phyloP scores from a whole-genome alignment of 2,329 filamentous ascomycete species.

The Sporothrix schenckii region DNA sequence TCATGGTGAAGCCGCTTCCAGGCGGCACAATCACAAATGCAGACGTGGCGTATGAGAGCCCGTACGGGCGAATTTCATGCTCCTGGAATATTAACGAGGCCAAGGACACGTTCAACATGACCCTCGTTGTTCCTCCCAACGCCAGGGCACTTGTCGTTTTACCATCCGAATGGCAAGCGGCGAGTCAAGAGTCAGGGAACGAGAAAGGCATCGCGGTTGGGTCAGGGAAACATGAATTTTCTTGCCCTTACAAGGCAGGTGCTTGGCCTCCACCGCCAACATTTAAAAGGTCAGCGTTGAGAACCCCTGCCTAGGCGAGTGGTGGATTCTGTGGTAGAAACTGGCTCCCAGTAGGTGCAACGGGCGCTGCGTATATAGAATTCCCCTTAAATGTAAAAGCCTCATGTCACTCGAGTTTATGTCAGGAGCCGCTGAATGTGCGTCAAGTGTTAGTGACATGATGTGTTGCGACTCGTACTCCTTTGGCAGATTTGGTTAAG shows the following conservation, averaged over 20 bases:
- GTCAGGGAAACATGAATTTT: slow-evolving; percentile 4
- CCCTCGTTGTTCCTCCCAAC: neutral
- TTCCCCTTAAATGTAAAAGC: no score
- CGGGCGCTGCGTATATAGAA: no score
- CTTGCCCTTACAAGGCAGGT: neutral
- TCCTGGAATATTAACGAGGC: neutral
- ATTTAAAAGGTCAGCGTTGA: neutral
- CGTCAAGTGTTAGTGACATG: no score
- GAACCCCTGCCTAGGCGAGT: no score
- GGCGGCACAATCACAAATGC: neutral
- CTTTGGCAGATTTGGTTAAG: no score
- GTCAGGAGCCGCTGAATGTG: no score
- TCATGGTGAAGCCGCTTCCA: slow-evolving; percentile 11
- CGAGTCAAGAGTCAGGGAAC: no score
- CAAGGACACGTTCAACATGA: neutral
- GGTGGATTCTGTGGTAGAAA: no score
- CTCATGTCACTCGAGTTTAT: no score
- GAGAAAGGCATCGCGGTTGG: slow-evolving; percentile 2
- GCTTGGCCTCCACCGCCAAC: neutral
- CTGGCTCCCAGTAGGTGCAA: no score
- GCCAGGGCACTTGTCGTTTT: neutral
- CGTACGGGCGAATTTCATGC: slow-evolving; percentile 6
- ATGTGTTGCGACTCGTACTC: no score
- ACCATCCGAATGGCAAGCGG: neutral
- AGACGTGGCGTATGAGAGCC: neutral